Evolutionary conservation across 805 yeast genomes (phyloP).

Genomic region (Candida wancherniae): DNA sequence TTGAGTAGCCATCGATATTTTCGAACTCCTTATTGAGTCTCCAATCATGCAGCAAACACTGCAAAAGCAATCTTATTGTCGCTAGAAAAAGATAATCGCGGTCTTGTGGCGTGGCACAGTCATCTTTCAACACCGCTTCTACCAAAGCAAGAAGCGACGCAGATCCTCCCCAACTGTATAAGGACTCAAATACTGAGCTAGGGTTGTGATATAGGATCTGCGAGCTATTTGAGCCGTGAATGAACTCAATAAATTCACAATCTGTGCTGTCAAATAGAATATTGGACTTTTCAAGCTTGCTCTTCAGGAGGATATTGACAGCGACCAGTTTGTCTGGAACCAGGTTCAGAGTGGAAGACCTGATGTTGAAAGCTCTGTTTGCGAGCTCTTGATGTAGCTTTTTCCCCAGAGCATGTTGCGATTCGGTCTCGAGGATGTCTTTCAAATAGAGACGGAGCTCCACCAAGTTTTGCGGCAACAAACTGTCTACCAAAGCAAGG

Average conservation of each 20-base stretch:
- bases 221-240: constrained; percentile 6
- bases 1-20: constrained; percentile 54
- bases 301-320: constrained; percentile 1
- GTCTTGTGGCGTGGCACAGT: constrained; percentile 11
- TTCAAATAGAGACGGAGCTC: constrained; percentile 5
- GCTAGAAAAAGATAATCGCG: constrained; percentile 24
- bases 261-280: constrained; percentile 14
- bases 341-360: not conserved
- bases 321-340: constrained; percentile 6
- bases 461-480: constrained; percentile 4
- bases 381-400: too few species aligned
- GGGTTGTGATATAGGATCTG: constrained; percentile 20
- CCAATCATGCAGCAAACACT: constrained; percentile 44
- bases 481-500: constrained; percentile 4
- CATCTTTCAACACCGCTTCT: constrained; percentile 38
- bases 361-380: not conserved
- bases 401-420: constrained; percentile 1
- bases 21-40: constrained; percentile 55
- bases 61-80: constrained; percentile 39
- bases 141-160: constrained; percentile 42
- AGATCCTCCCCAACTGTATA: constrained; percentile 50
- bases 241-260: constrained; percentile 9
- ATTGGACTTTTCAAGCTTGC: constrained; percentile 7
- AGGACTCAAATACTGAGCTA: constrained; percentile 24
- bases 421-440: constrained; percentile 1